Percentiles rank a stretch among this genome's conserved stretches.
These are phyloP conservation scores for Globisporangium emineosum DNA, from an alignment of 352 stramenopile species.

Conservation along the genomic window DNA sequence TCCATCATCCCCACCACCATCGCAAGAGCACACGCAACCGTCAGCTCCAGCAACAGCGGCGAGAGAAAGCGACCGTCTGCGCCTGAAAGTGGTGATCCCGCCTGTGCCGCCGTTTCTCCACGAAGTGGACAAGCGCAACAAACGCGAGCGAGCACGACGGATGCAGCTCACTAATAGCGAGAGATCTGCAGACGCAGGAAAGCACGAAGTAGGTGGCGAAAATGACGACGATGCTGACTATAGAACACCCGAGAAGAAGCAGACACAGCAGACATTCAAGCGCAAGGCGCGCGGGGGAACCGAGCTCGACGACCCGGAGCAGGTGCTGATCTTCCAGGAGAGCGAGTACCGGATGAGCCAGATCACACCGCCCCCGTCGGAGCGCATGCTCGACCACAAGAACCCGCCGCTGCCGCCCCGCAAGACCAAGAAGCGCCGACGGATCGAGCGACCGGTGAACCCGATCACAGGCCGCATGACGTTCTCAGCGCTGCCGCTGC, in stretches of 20 bases:
- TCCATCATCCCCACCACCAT: slow-evolving; percentile 4
- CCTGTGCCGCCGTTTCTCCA: slow-evolving; percentile 20
- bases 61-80: neutral
- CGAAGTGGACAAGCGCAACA: slow-evolving; percentile 17
- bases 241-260: slow-evolving; percentile 18
- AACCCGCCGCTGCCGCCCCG: slow-evolving; percentile 63
- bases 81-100: slow-evolving; percentile 18
- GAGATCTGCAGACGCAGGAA: too few species aligned
- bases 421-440: slow-evolving; percentile 29
- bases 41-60: neutral
- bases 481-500: slow-evolving; percentile 18
- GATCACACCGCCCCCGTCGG: slow-evolving; percentile 60
- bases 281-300: slow-evolving; percentile 8
- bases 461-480: slow-evolving; percentile 15
- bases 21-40: neutral
- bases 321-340: slow-evolving; percentile 23
- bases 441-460: slow-evolving; percentile 17
- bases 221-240: slow-evolving; percentile 7
- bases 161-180: neutral
- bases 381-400: slow-evolving; percentile 59
- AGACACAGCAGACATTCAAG: slow-evolving; percentile 7
- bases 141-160: slow-evolving; percentile 4
- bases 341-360: slow-evolving; percentile 37
- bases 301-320: slow-evolving; percentile 13
- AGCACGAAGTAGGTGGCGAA: neutral